Base-by-base conservation (phyloP, 306 rosid species). In the Prinsepia uniflora region DNA sequence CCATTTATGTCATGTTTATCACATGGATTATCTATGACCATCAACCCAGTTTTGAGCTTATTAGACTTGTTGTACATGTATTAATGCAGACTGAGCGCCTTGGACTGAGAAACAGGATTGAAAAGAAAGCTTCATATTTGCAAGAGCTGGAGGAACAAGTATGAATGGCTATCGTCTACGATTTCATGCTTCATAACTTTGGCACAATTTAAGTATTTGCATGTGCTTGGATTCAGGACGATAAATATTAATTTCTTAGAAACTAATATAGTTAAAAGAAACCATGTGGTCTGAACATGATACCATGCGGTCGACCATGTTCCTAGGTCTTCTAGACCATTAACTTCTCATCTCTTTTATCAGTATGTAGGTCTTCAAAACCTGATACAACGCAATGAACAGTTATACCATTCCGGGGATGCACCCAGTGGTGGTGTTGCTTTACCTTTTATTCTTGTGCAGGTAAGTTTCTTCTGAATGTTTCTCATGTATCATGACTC, bases 71-170 rank as follows among this genome's bases (percentile, higher is more conserved):
- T 58, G 34, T 58, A 52, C 53, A 53, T 78, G 44, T 73, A 53
- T 70, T 80, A 76, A 75, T 86, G 84, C 86, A 94, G 97, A 67
- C 89, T 10, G 96, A 87, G 81, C 89, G 95, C 69, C 84, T 78
- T 34, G 94, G 82, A 65, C 88, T 89, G 70, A 83, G 92, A 83
- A 87, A 57, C 71, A 88, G 89, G 76, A 83, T 90, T 59, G 98
- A 90, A 76, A 94, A 88, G 94, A 94, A 94, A 86, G 78, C 97
- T 58, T 89, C 92, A 60, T 94, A 94, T 80, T 81, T 94, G 85
- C 96, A 84, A 78, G 98, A 94, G 81, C 92, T 94, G 68, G 96
- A 89, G 85, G 96, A 90, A 44, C 98, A 94, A 83, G 98, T 90
- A 87, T 59, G 83, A 47, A 65, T 73, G 18, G 39, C 66, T 66